Evolutionary conservation across 768 basidiomycete species (phyloP).

Genomic region (Auriscalpium orientale): DNA sequence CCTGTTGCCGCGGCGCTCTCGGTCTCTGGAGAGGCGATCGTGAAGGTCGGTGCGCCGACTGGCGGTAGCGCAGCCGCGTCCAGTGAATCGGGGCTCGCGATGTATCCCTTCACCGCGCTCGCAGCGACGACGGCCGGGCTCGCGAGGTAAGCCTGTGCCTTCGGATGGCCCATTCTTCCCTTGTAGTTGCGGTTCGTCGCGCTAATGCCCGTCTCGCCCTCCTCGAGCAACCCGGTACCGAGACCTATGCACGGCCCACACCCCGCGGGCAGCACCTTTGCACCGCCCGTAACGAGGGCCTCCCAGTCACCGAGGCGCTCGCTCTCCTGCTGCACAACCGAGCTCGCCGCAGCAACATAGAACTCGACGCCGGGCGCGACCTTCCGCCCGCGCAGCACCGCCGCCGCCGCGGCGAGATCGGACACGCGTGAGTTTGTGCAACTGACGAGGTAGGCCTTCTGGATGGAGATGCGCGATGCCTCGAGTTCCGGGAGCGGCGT

Average conservation of each 20-base stretch:
- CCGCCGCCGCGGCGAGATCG: constrained; percentile 87
- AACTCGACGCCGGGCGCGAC: constrained; percentile 91
- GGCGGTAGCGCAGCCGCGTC: constrained; percentile 46
- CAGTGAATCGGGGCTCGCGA: constrained; percentile 71
- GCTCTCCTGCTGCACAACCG: constrained; percentile 84
- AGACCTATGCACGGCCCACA: constrained; percentile 98
- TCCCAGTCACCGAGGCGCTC: constrained; percentile 87
- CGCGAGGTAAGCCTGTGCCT: constrained; percentile 91
- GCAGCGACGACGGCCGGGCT: constrained; percentile 97
- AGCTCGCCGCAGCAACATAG: constrained; percentile 94
- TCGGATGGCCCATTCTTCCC: constrained; percentile 95
- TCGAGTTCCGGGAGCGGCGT: constrained; percentile 85
- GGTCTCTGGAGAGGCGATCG: constrained; percentile 29
- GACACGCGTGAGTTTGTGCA: constrained; percentile 97
- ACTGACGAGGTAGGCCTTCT: constrained; percentile 97
- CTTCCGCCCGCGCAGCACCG: constrained; percentile 73
- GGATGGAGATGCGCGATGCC: constrained; percentile 64
- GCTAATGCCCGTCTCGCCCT: constrained; percentile 93
- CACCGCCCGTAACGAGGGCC: constrained; percentile 76
- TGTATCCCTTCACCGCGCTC: constrained; percentile 87
- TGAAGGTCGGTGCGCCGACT: constrained; percentile 48
- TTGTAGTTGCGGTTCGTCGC: constrained; percentile 99
- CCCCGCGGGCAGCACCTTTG: constrained; percentile 87
- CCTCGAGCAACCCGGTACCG: constrained; percentile 85
- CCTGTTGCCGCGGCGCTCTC: constrained; percentile 14